phyloP scores from a whole-genome alignment of 805 yeast species.

The Metschnikowia lunata region DNA sequence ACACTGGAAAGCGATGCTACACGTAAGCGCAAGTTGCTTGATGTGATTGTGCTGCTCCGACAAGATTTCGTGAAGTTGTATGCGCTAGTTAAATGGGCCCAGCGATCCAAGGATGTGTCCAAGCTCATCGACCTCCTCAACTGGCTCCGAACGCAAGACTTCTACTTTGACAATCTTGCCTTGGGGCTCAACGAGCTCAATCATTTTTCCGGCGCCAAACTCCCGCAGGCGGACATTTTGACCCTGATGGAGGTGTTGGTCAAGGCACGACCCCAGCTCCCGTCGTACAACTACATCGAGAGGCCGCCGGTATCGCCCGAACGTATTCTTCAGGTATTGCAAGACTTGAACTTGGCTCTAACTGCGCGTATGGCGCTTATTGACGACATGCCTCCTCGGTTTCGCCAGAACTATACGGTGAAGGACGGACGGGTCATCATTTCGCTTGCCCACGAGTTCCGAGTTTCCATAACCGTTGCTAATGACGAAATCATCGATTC shows the following conservation, averaged over 20 bases:
- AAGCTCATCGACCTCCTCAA: constrained; percentile 79
- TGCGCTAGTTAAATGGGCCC: constrained; percentile 87
- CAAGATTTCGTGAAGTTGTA: constrained; percentile 82
- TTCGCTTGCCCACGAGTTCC: constrained; percentile 59
- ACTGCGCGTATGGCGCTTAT: constrained; percentile 71
- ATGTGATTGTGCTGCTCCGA: constrained; percentile 64
- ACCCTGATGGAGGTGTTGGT: constrained; percentile 84
- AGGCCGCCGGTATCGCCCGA: constrained; percentile 47
- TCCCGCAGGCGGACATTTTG: constrained; percentile 85
- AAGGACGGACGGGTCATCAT: constrained; percentile 74
- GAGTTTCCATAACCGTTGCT: constrained; percentile 63
- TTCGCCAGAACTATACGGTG: constrained; percentile 54
- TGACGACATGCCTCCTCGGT: constrained; percentile 59
- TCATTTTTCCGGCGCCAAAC: constrained; percentile 78
- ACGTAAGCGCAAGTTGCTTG: constrained; percentile 66
- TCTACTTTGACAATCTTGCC: constrained; percentile 54
- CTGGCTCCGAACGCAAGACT: constrained; percentile 81
- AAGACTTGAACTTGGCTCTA: constrained; percentile 66
- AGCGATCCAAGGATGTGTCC: constrained; percentile 64
- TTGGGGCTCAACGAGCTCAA: constrained; percentile 66
- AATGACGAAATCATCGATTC: constrained; percentile 49
- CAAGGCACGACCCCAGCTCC: constrained; percentile 70
- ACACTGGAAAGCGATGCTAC: constrained; percentile 49
- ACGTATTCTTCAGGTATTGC: constrained; percentile 56
- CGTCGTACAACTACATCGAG: constrained; percentile 56